These are phyloP conservation scores for Gardenia jasminoides DNA, from an alignment of 257 asterid genomes.

Conservation along the genomic window DNA sequence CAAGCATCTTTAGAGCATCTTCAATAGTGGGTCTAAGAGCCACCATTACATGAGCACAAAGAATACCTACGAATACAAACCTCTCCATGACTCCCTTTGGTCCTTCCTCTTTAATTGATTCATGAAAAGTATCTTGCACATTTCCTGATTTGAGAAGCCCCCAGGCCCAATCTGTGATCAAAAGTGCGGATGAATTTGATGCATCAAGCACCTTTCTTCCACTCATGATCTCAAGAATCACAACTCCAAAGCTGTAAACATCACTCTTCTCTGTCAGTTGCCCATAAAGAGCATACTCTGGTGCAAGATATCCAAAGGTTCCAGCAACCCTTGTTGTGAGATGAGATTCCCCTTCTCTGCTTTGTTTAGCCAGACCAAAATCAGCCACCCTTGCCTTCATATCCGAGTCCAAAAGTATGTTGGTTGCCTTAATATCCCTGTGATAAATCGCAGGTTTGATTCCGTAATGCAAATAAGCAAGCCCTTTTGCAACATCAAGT, in stretches of 20 bases:
- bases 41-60: constrained; percentile 68
- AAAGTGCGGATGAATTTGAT: constrained; percentile 24
- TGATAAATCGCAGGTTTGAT: constrained; percentile 57
- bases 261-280: constrained; percentile 61
- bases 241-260: constrained; percentile 50
- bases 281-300: constrained; percentile 60
- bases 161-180: constrained; percentile 72
- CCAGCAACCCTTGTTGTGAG: constrained; percentile 68
- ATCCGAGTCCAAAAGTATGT: constrained; percentile 55
- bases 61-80: constrained; percentile 48
- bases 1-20: constrained; percentile 65
- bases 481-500: constrained; percentile 61
- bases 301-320: constrained; percentile 59
- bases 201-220: constrained; percentile 52
- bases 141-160: constrained; percentile 32
- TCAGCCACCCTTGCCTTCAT: constrained; percentile 56
- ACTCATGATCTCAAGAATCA: constrained; percentile 60
- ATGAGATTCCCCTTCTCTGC: constrained; percentile 53
- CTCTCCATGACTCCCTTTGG: constrained; percentile 61
- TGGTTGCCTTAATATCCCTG: constrained; percentile 55
- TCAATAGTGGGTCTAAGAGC: constrained; percentile 57
- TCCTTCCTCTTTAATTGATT: constrained; percentile 40
- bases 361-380: constrained; percentile 61
- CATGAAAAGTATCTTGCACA: constrained; percentile 36
- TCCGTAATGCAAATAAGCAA: constrained; percentile 57